phyloP scores from a whole-genome alignment of 345 rosid species.

The Populus pruinosa region DNA sequence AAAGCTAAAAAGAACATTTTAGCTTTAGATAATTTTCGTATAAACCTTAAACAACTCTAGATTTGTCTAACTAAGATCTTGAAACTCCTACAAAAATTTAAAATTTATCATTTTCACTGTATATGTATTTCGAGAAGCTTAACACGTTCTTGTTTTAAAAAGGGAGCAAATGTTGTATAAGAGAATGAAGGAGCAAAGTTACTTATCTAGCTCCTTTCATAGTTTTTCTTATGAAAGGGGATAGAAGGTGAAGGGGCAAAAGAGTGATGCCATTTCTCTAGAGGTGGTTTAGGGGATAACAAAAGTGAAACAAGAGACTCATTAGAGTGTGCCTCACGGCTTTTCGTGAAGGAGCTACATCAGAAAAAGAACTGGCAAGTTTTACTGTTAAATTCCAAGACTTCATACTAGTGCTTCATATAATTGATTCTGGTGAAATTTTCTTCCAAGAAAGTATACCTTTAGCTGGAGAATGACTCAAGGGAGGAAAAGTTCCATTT shows the following conservation, averaged over 20 bases:
- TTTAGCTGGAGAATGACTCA: conserved; percentile 34
- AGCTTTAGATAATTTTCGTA: too few relatives aligned
- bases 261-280: conserved; percentile 17
- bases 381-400: background rate
- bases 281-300: conserved; percentile 28
- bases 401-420: background rate
- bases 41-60: too few relatives aligned
- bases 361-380: conserved; percentile 33
- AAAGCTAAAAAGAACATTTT: too few relatives aligned
- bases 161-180: conserved; percentile 41
- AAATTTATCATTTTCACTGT: too few relatives aligned
- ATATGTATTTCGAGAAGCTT: too few relatives aligned
- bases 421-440: background rate
- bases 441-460: conserved; percentile 31
- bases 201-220: conserved; percentile 28
- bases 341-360: conserved; percentile 37
- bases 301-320: conserved; percentile 32
- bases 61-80: too few relatives aligned
- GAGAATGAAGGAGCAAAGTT: conserved; percentile 44
- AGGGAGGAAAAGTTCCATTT: conserved; percentile 37
- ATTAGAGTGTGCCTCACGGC: conserved; percentile 10
- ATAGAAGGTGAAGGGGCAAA: conserved; percentile 45
- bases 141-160: conserved; percentile 39
- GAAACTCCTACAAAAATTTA: too few relatives aligned
- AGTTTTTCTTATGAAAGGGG: conserved; percentile 39